A percentile compares a stretch with the other conserved stretches of the same genome.
phyloP scores from a whole-genome alignment of 768 basidiomycete genomes.

The Erythrobasidium yunnanense region DNA sequence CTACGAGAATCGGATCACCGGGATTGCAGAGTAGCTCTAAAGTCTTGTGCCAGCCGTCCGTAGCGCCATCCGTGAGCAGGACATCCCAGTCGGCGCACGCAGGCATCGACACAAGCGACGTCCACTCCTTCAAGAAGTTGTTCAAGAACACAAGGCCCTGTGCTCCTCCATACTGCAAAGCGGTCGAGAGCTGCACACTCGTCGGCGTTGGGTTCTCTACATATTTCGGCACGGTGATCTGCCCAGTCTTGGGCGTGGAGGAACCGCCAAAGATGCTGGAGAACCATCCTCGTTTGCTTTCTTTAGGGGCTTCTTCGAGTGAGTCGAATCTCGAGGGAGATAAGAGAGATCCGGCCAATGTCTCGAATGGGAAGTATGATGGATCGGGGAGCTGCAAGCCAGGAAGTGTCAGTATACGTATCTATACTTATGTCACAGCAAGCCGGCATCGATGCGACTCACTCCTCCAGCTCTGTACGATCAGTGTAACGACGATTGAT shows the following conservation, averaged over 20 bases:
- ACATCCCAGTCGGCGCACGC: conserved; percentile 51
- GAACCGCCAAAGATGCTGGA: conserved; percentile 13
- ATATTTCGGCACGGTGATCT: conserved; percentile 55
- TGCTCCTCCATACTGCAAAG: conserved; percentile 59
- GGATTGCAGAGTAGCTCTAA: conserved; percentile 56
- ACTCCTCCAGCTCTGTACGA: conserved; percentile 14
- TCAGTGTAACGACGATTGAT: no score
- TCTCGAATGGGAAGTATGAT: conserved; percentile 29
- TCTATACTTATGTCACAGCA: background rate
- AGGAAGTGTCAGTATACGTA: background rate
- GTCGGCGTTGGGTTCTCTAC: conserved; percentile 42
- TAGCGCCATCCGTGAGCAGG: conserved; percentile 32
- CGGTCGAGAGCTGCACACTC: conserved; percentile 53
- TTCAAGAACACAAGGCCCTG: conserved; percentile 54
- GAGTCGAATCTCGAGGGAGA: background rate
- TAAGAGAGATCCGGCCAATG: conserved; percentile 7
- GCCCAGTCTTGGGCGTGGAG: conserved; percentile 39
- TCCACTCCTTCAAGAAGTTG: conserved; percentile 53
- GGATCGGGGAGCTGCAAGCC: conserved; percentile 25
- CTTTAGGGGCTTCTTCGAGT: background rate
- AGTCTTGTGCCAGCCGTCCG: conserved; percentile 51
- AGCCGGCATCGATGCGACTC: background rate
- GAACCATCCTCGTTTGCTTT: conserved; percentile 15
- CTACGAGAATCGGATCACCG: conserved; percentile 47
- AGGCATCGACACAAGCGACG: conserved; percentile 47